Base-by-base conservation (phyloP, 345 rosid species). In the Combretum micranthum region DNA sequence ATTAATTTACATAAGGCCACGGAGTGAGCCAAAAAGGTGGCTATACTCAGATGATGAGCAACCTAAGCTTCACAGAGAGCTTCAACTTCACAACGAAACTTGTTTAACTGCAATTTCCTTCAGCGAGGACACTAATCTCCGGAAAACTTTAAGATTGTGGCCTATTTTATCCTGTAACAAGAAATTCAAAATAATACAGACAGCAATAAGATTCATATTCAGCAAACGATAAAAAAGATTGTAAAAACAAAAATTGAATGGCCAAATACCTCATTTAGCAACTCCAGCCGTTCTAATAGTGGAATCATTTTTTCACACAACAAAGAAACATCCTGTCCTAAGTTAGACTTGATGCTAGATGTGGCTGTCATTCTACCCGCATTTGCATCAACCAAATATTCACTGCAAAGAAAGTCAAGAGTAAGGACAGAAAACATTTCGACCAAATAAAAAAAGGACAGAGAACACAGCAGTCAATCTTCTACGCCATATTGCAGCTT, bases 81-180 rank as follows among this genome's bases (percentile, higher is more conserved):
- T 39, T 64, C 53, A 4, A 39, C 50, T 39, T 64, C 53, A 57
- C 10, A 20, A 51, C 0, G 70, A 53, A 51, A 77, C 53, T 51
- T 77, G 85, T 56, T 80, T 88, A 64, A 88, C 73, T 16, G 84
- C 67, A 69, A 78, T 66, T 78, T 89, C 99, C 73, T 93, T 82
- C 13, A 93, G 84, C 5, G 89, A 78, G 15, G 81, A 57, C 44
- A 85, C 96, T 54, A 87, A 72, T 67, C 99, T 77, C 17, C 76
- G 72, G 73, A 93, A 93, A 55, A 93, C 77, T 77, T 83, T 93
- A 18, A 88, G 82, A 71, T 76, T 70, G 72, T 71, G 88, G 47
- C 94, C 94, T 2, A 79, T 69, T 72, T 89, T 89, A 44, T 84
- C 91, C 98, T 88, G 84, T n/a, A 44, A 62, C 32, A 42, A 62